Conservation (phyloP, 257 asterid genomes). For the Primulina huaijiensis region DNA sequence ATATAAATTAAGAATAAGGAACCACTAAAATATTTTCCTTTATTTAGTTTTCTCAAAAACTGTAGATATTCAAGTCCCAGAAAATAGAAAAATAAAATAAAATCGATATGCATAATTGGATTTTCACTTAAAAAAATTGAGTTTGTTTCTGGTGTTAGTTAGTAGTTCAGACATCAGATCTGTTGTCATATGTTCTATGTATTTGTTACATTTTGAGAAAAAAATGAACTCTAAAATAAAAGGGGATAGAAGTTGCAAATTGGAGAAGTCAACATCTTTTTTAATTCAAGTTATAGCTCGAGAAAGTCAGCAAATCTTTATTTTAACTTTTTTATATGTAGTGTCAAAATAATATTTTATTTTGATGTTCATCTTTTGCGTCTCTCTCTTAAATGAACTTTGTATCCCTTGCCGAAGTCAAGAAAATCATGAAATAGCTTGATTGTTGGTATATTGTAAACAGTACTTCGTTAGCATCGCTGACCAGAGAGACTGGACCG, state of each 20-base stretch:
- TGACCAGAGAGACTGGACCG: conserved; percentile 61
- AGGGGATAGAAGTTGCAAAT: neutral
- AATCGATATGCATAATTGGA: neutral
- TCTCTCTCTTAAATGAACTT: neutral
- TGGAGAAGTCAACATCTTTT: neutral
- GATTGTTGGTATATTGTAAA: neutral
- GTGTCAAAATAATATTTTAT: neutral
- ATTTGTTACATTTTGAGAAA: neutral
- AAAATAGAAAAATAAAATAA: no score
- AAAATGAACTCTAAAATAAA: no score
- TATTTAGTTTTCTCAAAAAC: no score
- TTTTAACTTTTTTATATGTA: neutral
- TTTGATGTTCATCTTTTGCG: neutral
- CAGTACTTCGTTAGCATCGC: conserved; percentile 63
- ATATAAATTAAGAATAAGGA: no score
- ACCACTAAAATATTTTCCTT: no score
- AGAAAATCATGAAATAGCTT: neutral
- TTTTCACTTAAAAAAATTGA: no score
- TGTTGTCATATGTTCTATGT: neutral
- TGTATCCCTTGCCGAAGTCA: neutral
- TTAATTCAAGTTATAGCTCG: no score
- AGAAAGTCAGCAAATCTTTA: neutral
- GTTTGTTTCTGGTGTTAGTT: no score
- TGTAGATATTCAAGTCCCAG: neutral
- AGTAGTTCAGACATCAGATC: neutral